phyloP scores from a whole-genome alignment of 805 yeast genomes.

The Naumovozyma dairenensis region DNA sequence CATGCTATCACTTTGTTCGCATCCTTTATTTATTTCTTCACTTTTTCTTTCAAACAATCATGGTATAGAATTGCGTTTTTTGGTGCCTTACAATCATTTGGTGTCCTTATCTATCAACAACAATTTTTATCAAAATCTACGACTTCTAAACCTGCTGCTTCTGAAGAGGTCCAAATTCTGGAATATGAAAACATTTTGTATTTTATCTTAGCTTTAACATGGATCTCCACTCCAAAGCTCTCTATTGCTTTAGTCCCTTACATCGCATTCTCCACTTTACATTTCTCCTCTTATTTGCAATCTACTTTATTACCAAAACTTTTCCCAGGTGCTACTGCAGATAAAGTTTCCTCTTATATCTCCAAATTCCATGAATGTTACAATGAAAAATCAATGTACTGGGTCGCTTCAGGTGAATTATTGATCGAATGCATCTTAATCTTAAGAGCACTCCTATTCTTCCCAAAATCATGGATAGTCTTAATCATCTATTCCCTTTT shows the following conservation, averaged over 20 bases:
- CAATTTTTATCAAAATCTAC: constrained; percentile 19
- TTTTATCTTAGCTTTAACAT: constrained; percentile 43
- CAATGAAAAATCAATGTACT: constrained; percentile 49
- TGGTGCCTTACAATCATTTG: constrained; percentile 64
- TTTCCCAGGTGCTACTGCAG: constrained; percentile 13
- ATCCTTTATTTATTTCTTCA: constrained; percentile 25
- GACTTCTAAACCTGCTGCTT: constrained; percentile 9
- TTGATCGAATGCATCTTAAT: constrained; percentile 33
- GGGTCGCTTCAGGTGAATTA: constrained; percentile 54
- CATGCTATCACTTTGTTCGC: constrained; percentile 39
- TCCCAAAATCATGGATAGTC: constrained; percentile 51
- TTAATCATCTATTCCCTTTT: constrained; percentile 49
- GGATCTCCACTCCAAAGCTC: constrained; percentile 50
- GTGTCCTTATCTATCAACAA: constrained; percentile 61
- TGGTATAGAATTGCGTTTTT: constrained; percentile 53
- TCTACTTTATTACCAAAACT: constrained; percentile 57
- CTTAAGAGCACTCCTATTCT: constrained; percentile 48
- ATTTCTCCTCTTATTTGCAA: constrained; percentile 61
- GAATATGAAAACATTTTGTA: constrained; percentile 69
- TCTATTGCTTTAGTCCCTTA: constrained; percentile 63
- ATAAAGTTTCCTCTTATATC: constrained; percentile 28
- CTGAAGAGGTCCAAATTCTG: constrained; percentile 20
- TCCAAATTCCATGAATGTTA: constrained; percentile 39
- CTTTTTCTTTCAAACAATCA: constrained; percentile 28
- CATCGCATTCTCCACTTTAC: constrained; percentile 70